Evolutionary conservation across 2,329 filamentous ascomycete species (phyloP).

Genomic region (Aspergillus vadensis): DNA sequence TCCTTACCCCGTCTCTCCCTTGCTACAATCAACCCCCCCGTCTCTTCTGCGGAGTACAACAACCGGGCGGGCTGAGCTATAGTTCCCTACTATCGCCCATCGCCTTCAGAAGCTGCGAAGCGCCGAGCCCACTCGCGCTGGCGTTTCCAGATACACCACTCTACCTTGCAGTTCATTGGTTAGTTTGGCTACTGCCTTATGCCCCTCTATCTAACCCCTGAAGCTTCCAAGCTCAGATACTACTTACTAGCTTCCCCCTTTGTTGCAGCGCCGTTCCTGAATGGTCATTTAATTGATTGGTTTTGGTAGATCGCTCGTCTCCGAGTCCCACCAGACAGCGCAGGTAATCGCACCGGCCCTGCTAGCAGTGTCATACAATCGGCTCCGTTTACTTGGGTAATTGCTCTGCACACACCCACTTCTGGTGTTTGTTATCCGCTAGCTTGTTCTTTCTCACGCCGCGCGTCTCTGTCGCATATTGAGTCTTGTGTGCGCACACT

Average conservation of each 20-base stretch:
- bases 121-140: slow-evolving; percentile 5
- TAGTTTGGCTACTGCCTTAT: not conserved
- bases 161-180: not conserved
- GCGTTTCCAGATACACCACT: not conserved
- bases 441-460: slow-evolving; percentile 1
- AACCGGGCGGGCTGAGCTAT: not conserved
- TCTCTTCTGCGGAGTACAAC: not conserved
- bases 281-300: slow-evolving; percentile 30
- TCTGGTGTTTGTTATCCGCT: slow-evolving; percentile 13
- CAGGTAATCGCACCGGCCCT: slow-evolving; percentile 21
- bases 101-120: not conserved
- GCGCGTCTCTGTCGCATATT: slow-evolving; percentile 1
- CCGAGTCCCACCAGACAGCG: slow-evolving; percentile 27
- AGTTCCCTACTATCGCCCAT: not conserved
- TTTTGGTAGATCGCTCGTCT: slow-evolving; percentile 28
- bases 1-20: slow-evolving; percentile 9
- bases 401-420: slow-evolving; percentile 13
- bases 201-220: slow-evolving; percentile 15
- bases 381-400: slow-evolving; percentile 13
- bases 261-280: slow-evolving; percentile 19
- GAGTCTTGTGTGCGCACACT: not conserved
- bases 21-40: slow-evolving; percentile 8
- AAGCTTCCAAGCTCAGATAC: slow-evolving; percentile 14
- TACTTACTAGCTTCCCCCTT: slow-evolving; percentile 8
- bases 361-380: not conserved